These are phyloP conservation scores for Amanita exitialis DNA, from an alignment of 768 basidiomycete genomes.

Conservation along the genomic window DNA sequence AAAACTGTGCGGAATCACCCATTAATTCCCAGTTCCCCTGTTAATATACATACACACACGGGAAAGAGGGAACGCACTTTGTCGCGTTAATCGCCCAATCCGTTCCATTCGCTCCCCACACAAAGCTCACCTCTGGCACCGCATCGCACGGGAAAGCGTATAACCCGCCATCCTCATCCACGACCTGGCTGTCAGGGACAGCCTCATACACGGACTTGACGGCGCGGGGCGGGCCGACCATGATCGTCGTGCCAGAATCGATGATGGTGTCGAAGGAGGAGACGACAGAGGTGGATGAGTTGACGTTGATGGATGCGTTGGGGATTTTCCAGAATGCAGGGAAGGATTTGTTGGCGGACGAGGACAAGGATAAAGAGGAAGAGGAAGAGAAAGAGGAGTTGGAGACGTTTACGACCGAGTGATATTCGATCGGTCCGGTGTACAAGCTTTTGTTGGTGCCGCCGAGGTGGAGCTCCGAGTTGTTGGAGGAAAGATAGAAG, in stretches of 20 bases:
- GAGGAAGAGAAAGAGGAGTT: neutral
- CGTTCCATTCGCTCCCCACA: neutral
- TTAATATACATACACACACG: too few species aligned
- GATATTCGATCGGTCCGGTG: constrained; percentile 28
- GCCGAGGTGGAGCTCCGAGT: constrained; percentile 39
- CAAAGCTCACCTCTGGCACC: neutral
- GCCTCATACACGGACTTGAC: constrained; percentile 19
- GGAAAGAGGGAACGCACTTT: neutral
- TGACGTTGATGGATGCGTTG: constrained; percentile 19
- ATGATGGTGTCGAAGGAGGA: constrained; percentile 18
- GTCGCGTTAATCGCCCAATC: neutral
- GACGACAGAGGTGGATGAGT: constrained; percentile 11
- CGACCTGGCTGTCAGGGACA: constrained; percentile 22
- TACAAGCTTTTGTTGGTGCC: constrained; percentile 26
- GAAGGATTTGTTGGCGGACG: neutral
- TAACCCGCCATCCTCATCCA: constrained; percentile 14
- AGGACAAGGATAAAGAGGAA: neutral
- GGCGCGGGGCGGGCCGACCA: constrained; percentile 21
- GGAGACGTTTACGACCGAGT: neutral
- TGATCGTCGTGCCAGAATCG: constrained; percentile 33
- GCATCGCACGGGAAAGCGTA: neutral
- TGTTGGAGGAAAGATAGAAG: constrained; percentile 26
- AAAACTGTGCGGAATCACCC: neutral
- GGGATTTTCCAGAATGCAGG: constrained; percentile 22
- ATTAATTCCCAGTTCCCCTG: neutral